These are phyloP conservation scores for Leucoagaricus sp. DNA, from an alignment of 1,284 basidiomycete genomes.

Conservation along the genomic window DNA sequence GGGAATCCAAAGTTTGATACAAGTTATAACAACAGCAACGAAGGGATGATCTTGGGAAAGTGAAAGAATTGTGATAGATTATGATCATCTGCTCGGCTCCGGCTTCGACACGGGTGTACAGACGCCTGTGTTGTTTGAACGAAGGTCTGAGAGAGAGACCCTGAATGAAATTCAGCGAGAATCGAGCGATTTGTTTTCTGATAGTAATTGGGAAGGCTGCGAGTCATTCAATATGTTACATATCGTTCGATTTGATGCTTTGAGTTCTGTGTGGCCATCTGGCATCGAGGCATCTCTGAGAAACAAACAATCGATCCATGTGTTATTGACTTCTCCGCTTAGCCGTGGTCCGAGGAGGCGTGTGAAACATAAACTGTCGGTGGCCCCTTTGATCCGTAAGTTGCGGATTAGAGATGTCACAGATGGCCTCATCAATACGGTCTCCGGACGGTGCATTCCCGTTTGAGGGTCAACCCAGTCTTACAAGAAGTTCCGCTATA, in stretches of 20 bases:
- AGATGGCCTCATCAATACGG: conserved; percentile 4
- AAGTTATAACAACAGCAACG: too few species aligned
- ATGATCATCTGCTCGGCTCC: too few species aligned
- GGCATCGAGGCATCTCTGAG: not conserved
- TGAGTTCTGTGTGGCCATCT: too few species aligned
- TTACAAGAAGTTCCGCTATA: not conserved
- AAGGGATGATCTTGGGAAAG: too few species aligned
- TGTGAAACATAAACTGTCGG: not conserved
- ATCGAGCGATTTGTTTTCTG: too few species aligned
- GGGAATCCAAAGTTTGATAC: too few species aligned
- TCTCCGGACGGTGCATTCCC: not conserved
- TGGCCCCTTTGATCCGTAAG: conserved; percentile 5
- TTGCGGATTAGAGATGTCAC: conserved; percentile 6
- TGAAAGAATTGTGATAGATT: too few species aligned
- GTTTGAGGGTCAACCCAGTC: not conserved
- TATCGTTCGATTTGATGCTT: too few species aligned
- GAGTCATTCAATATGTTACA: too few species aligned
- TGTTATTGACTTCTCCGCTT: not conserved
- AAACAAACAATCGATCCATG: not conserved
- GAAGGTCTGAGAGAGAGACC: not conserved
- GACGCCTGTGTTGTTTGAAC: not conserved
- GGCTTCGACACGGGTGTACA: too few species aligned
- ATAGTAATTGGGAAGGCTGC: too few species aligned
- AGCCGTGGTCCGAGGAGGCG: not conserved
- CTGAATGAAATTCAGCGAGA: too few species aligned